Evolutionary conservation across 108 stramenopile genomes (phyloP).

Genomic region (Skeletonema grethae): DNA sequence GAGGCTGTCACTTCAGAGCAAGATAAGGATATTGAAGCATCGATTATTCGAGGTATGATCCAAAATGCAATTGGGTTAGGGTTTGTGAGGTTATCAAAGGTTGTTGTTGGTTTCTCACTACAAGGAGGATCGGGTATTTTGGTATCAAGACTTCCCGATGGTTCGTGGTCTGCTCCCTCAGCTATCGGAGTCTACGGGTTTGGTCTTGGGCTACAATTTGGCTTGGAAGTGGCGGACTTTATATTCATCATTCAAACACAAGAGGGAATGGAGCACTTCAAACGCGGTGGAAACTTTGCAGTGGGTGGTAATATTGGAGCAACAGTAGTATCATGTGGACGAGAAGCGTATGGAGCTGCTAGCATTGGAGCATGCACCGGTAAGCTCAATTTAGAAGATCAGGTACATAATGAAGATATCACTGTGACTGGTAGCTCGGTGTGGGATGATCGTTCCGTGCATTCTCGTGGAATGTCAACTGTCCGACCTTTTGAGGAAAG

Average conservation of each 20-base stretch:
- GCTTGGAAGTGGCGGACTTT: conserved; percentile 85
- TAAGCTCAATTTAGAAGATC: conserved; percentile 31
- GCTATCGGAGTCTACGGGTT: conserved; percentile 83
- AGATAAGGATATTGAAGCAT: conserved; percentile 57
- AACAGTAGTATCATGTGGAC: conserved; percentile 70
- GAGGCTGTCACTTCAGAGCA: conserved; percentile 7
- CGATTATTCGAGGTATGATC: conserved; percentile 80
- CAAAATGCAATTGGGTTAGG: conserved; percentile 78
- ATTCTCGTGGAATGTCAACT: conserved; percentile 13
- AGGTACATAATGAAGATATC: conserved; percentile 62
- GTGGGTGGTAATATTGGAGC: conserved; percentile 85
- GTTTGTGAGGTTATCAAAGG: conserved; percentile 85
- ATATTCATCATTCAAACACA: conserved; percentile 85
- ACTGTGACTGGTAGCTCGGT: conserved; percentile 27
- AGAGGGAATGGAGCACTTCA: conserved; percentile 85
- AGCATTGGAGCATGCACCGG: conserved; percentile 58
- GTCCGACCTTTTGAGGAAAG: conserved; percentile 14
- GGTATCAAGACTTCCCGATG: conserved; percentile 76
- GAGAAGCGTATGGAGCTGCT: conserved; percentile 86
- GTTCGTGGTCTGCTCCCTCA: conserved; percentile 89
- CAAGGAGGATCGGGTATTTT: conserved; percentile 87
- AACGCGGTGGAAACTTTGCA: conserved; percentile 68
- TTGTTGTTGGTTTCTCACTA: conserved; percentile 78
- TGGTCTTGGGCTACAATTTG: conserved; percentile 86
- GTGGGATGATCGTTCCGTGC: conserved; percentile 27